Conservation (phyloP, 192 early-diverging fungal genomes). For the Podila clonocystis region DNA sequence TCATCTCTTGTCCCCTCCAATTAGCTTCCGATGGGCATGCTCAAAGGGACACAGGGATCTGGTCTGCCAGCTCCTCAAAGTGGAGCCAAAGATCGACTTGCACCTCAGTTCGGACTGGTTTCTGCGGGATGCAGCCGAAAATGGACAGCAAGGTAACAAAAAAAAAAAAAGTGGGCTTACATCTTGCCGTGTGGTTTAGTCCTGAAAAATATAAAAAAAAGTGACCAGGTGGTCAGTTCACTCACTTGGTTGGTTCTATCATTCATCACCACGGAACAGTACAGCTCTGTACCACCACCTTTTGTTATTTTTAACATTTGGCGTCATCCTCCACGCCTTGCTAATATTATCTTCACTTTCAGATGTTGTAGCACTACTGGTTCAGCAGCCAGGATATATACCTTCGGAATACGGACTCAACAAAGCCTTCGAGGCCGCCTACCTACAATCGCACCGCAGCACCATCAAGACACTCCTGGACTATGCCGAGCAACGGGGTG, state of each 20-base stretch:
- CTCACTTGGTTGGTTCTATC: too few species aligned
- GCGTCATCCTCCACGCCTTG: background rate
- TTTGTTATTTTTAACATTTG: background rate
- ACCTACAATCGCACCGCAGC: conserved; percentile 26
- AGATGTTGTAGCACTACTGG: conserved; percentile 22
- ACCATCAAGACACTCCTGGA: conserved; percentile 38
- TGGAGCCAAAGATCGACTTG: conserved; percentile 31
- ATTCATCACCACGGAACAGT: too few species aligned
- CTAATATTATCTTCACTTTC: background rate
- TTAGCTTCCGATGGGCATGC: conserved; percentile 49
- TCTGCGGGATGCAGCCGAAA: conserved; percentile 38
- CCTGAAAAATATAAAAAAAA: too few species aligned
- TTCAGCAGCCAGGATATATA: conserved; percentile 23
- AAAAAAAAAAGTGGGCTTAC: too few species aligned
- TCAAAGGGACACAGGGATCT: conserved; percentile 35
- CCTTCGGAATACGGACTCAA: conserved; percentile 47
- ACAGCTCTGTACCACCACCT: too few species aligned
- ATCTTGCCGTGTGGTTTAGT: too few species aligned
- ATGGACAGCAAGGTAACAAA: conserved; percentile 31
- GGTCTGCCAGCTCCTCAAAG: conserved; percentile 16
- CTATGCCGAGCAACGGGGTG: conserved; percentile 31
- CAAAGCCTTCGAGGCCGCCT: conserved; percentile 45
- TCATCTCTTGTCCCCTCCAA: background rate
- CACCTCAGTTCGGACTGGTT: conserved; percentile 40
- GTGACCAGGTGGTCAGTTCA: too few species aligned